Evolutionary conservation across 306 rosid genomes (phyloP).

Genomic region (Mimosa pudica): DNA sequence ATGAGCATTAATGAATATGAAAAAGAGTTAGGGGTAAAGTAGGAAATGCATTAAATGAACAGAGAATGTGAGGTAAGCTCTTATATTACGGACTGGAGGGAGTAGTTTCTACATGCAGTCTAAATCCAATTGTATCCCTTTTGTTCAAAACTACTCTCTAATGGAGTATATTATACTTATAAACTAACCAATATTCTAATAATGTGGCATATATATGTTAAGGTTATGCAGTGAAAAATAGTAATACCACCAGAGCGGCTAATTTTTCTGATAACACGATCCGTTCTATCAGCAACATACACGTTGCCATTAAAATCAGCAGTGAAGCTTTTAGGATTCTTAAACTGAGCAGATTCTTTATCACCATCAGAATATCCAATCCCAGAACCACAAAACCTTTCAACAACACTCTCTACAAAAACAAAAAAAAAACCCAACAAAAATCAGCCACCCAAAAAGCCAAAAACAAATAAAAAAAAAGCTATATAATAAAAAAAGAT

Average conservation of each 20-base stretch:
- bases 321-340: constrained; percentile 61
- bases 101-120: background rate
- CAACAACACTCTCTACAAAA: constrained; percentile 50
- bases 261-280: constrained; percentile 59
- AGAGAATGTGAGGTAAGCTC: too few relatives aligned
- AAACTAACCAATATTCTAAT: too few relatives aligned
- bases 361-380: constrained; percentile 66
- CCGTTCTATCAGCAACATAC: constrained; percentile 64
- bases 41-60: too few relatives aligned
- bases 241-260: constrained; percentile 48
- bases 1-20: too few relatives aligned
- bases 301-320: constrained; percentile 62
- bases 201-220: background rate
- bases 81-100: too few relatives aligned
- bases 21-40: too few relatives aligned
- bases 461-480: background rate
- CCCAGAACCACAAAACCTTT: constrained; percentile 60
- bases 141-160: background rate
- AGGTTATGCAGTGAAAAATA: background rate
- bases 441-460: background rate
- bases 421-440: background rate
- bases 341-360: constrained; percentile 48
- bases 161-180: too few relatives aligned
- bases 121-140: background rate
- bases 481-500: background rate